These are phyloP conservation scores for Boletus mariae DNA, from an alignment of 1,284 basidiomycete species.

Conservation along the genomic window DNA sequence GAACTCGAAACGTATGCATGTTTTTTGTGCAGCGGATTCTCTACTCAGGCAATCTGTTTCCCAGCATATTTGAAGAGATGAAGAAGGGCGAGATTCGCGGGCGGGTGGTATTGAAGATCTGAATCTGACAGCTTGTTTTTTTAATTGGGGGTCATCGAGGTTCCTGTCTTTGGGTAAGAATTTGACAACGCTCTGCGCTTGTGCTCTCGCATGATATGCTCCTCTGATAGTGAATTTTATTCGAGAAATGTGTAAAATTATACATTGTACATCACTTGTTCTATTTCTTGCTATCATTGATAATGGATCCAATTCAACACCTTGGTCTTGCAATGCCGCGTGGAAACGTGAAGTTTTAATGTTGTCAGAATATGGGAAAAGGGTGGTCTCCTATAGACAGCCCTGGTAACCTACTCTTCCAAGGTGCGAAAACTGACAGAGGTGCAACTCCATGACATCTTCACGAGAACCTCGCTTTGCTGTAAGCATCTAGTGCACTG, in stretches of 20 bases:
- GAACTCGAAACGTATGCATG: conserved; percentile 46
- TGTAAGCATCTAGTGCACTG: conserved; percentile 19
- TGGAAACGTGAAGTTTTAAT: not conserved
- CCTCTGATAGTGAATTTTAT: not conserved
- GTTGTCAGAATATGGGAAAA: not conserved
- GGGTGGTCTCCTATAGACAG: not conserved
- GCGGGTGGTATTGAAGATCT: conserved; percentile 35
- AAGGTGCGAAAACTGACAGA: no score
- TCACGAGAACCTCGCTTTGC: not conserved
- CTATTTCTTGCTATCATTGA: not conserved
- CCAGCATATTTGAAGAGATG: conserved; percentile 36
- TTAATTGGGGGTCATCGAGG: not conserved
- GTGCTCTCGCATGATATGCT: not conserved
- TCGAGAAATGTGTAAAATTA: not conserved
- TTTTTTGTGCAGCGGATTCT: not conserved
- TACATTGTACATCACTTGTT: not conserved
- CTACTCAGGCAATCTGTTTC: not conserved
- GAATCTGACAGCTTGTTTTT: not conserved
- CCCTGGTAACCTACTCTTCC: no score
- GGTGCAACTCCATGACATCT: not conserved
- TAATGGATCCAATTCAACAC: not conserved
- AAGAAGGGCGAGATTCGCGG: conserved; percentile 34
- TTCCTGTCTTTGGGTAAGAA: not conserved
- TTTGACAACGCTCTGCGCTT: not conserved
- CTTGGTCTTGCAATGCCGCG: not conserved